Conservation (phyloP, 345 rosid species). For the Sonneratia alba region DNA sequence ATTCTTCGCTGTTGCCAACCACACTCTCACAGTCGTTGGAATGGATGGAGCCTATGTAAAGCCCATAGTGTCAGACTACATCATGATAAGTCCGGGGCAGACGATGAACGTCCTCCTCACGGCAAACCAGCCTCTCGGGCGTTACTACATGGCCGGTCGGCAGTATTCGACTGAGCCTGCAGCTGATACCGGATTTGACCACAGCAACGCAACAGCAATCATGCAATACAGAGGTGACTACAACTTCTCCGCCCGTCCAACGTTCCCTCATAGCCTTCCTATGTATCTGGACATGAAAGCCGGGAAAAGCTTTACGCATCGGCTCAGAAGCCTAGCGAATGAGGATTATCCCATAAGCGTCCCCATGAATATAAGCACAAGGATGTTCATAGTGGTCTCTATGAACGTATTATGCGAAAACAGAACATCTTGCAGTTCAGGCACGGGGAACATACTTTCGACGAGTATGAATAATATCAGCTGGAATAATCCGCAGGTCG, state of each 20-base stretch:
- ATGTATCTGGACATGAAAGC: conserved; percentile 7
- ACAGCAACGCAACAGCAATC: conserved; percentile 29
- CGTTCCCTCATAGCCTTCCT: conserved; percentile 9
- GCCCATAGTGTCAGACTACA: conserved; percentile 9
- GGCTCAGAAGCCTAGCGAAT: conserved; percentile 16
- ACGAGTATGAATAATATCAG: not conserved
- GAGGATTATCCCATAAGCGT: conserved; percentile 17
- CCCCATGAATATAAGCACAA: conserved; percentile 17
- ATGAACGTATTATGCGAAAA: conserved; percentile 11
- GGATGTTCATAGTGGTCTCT: conserved; percentile 12
- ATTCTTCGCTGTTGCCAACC: conserved; percentile 22
- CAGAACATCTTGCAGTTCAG: not conserved
- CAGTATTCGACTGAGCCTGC: conserved; percentile 8
- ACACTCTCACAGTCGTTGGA: conserved; percentile 27
- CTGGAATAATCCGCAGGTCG: conserved; percentile 1
- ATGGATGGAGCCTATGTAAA: conserved; percentile 22
- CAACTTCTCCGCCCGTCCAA: not conserved
- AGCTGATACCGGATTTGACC: not conserved
- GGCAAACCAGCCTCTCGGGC: conserved; percentile 16
- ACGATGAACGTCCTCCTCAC: conserved; percentile 23
- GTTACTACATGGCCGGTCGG: conserved; percentile 23
- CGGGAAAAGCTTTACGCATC: not conserved
- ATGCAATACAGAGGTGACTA: conserved; percentile 19
- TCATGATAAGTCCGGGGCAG: conserved; percentile 23
- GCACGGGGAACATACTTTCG: not conserved